A percentile compares a stretch with the other conserved stretches of the same genome.
phyloP scores from a whole-genome alignment of 805 yeast species.

The Zygosaccharomyces lentus region DNA sequence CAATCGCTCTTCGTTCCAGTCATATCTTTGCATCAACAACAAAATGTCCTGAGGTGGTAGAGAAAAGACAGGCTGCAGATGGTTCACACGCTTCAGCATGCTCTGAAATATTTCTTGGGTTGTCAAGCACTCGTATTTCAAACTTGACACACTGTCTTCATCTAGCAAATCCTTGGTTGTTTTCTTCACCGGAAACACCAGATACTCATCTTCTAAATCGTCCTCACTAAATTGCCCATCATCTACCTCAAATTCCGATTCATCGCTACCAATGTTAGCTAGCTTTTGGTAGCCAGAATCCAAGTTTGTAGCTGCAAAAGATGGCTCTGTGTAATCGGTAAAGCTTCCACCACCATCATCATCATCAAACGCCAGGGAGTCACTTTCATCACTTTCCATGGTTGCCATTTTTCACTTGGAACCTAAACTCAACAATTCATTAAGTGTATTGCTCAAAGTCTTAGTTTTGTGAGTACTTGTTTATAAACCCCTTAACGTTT shows the following conservation, averaged over 20 bases:
- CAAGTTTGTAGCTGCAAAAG: constrained; percentile 10
- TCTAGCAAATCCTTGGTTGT: constrained; percentile 12
- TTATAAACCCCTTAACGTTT: not conserved
- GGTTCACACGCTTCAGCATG: constrained; percentile 27
- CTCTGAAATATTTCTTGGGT: constrained; percentile 33
- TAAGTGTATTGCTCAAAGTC: not conserved
- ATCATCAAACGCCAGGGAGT: constrained; percentile 7
- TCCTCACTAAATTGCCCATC: constrained; percentile 23
- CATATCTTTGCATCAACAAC: constrained; percentile 44
- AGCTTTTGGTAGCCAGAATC: constrained; percentile 7
- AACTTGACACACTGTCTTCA: constrained; percentile 24
- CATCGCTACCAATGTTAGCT: constrained; percentile 11
- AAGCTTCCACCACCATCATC: constrained; percentile 1
- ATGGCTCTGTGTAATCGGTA: constrained; percentile 7
- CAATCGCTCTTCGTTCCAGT: constrained; percentile 57
- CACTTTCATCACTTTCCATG: constrained; percentile 10
- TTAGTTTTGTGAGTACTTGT: not conserved
- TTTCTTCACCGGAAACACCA: constrained; percentile 13
- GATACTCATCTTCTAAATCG: constrained; percentile 24
- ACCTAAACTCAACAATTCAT: not conserved
- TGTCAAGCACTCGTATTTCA: constrained; percentile 33
- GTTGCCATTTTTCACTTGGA: constrained; percentile 3
- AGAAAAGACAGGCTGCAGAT: constrained; percentile 29
- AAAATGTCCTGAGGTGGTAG: constrained; percentile 35
- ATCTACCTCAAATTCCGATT: constrained; percentile 26